Evolutionary conservation across 805 yeast genomes (phyloP).

Genomic region (Wilhelminamyces savonicus): DNA sequence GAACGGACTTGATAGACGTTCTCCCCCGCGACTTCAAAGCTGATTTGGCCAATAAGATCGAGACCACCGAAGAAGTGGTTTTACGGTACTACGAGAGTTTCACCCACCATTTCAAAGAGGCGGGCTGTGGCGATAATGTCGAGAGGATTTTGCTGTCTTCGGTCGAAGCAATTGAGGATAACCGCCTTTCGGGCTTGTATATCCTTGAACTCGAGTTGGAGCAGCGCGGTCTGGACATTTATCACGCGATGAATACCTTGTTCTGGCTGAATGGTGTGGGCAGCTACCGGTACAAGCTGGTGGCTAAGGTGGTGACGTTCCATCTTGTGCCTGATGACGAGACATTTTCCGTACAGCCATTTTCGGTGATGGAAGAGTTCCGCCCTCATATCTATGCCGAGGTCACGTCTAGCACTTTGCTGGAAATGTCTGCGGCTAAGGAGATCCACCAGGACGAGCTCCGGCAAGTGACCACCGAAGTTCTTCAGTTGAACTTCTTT

Average conservation of each 20-base stretch:
- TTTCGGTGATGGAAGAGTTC: too few relatives aligned
- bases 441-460: too few relatives aligned
- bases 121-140: slow-evolving; percentile 4
- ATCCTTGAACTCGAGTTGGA: slow-evolving; percentile 30
- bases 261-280: slow-evolving; percentile 32
- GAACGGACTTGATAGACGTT: slow-evolving; percentile 8
- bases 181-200: slow-evolving; percentile 15
- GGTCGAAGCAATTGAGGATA: slow-evolving; percentile 24
- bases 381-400: too few relatives aligned
- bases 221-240: slow-evolving; percentile 16
- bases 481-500: slow-evolving; percentile 29
- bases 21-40: slow-evolving; percentile 14
- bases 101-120: slow-evolving; percentile 5
- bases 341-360: too few relatives aligned
- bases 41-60: slow-evolving; percentile 3
- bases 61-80: slow-evolving; percentile 16
- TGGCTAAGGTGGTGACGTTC: slow-evolving; percentile 27
- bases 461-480: slow-evolving; percentile 15
- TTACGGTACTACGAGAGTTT: slow-evolving; percentile 10
- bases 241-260: slow-evolving; percentile 26
- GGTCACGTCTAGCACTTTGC: too few relatives aligned
- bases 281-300: slow-evolving; percentile 16
- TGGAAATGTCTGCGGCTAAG: too few relatives aligned
- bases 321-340: slow-evolving; percentile 23
- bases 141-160: slow-evolving; percentile 15